Evolutionary conservation across 2,329 filamentous ascomycete genomes (phyloP).

Genomic region (Xylaria sp.): DNA sequence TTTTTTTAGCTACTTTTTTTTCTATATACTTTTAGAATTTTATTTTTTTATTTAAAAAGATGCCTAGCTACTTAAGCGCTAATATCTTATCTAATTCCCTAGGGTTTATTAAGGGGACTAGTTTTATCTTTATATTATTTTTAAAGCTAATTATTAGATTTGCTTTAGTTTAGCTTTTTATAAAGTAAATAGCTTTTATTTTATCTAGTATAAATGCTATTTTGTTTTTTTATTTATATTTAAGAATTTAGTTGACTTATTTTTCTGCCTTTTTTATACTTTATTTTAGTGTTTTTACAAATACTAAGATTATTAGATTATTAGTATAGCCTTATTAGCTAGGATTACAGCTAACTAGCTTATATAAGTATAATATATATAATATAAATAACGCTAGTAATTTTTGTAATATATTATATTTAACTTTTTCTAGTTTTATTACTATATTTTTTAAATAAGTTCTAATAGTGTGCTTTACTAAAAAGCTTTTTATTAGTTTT

Average conservation of each 20-base stretch:
- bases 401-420: conserved; percentile 8
- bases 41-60: conserved; percentile 8
- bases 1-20: not conserved
- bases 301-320: not conserved
- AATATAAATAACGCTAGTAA: conserved; percentile 11
- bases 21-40: not conserved
- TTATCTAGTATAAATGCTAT: conserved; percentile 1
- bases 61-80: not conserved
- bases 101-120: not conserved
- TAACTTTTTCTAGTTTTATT: conserved; percentile 2
- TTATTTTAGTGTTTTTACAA: conserved; percentile 14
- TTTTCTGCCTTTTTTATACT: not conserved
- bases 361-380: conserved; percentile 21
- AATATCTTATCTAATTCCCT: not conserved
- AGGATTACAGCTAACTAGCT: conserved; percentile 1
- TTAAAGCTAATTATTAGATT: conserved; percentile 1
- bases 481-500: conserved; percentile 14
- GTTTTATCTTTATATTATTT: not conserved
- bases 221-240: conserved; percentile 8
- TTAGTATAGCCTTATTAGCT: conserved; percentile 1
- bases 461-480: conserved; percentile 8
- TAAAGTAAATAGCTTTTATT: conserved; percentile 17
- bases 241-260: conserved; percentile 1
- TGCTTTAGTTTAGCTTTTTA: not conserved
- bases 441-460: conserved; percentile 6